These are phyloP conservation scores for Didymella arachidicola DNA, from an alignment of 2,329 filamentous ascomycete species.

Conservation along the genomic window DNA sequence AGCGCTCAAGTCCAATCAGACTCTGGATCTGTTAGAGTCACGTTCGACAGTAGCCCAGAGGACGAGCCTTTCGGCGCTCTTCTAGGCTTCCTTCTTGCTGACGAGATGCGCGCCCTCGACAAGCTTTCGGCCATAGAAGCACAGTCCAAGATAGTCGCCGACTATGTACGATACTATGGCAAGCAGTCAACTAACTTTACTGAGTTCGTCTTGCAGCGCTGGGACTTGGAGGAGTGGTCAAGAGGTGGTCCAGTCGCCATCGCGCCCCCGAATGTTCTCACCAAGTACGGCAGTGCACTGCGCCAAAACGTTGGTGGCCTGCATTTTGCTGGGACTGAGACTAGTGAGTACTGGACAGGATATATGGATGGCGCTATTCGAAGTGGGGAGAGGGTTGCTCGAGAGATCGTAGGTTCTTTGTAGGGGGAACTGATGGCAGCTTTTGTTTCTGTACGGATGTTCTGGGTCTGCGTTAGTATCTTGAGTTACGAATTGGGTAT, in stretches of 20 bases:
- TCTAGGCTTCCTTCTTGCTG: conserved; percentile 34
- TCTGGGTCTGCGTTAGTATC: too few relatives aligned
- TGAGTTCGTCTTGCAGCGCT: conserved; percentile 33
- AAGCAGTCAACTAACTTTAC: conserved; percentile 21
- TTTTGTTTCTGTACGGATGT: not conserved
- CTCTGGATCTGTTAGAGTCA: conserved; percentile 20
- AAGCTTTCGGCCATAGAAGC: conserved; percentile 6
- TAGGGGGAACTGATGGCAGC: not conserved
- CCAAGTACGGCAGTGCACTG: conserved; percentile 22
- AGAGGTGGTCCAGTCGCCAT: conserved; percentile 30
- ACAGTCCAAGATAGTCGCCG: conserved; percentile 13
- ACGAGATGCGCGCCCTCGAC: conserved; percentile 30
- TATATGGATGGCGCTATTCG: conserved; percentile 67
- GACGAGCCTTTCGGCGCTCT: conserved; percentile 31
- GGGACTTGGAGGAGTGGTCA: conserved; percentile 34
- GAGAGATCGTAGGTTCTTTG: conserved; percentile 48
- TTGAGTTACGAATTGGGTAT: not conserved
- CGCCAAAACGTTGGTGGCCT: conserved; percentile 48
- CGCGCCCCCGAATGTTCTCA: conserved; percentile 26
- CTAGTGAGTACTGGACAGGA: conserved; percentile 61
- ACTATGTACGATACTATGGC: conserved; percentile 29
- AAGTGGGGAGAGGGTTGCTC: conserved; percentile 59
- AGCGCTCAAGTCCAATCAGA: conserved; percentile 51
- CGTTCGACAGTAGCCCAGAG: conserved; percentile 32
- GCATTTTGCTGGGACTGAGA: conserved; percentile 65